These are phyloP conservation scores for Furcasterigmium furcatum DNA, from an alignment of 2,329 filamentous ascomycete species.

Conservation along the genomic window DNA sequence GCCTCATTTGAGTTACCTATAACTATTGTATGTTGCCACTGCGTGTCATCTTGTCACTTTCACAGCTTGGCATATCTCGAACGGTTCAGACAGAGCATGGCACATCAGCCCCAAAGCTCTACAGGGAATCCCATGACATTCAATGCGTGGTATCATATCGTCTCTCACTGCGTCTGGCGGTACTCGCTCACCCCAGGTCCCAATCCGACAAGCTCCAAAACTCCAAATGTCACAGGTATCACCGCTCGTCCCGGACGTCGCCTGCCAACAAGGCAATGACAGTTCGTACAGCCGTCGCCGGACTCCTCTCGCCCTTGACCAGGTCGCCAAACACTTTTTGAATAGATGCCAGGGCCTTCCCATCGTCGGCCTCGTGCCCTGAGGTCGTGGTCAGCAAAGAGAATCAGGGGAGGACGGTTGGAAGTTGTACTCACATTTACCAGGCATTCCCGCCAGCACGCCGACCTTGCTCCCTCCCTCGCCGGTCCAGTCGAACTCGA, in stretches of 20 bases:
- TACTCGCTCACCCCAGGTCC: no score
- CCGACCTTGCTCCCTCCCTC: conserved; percentile 60
- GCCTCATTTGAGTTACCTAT: no score
- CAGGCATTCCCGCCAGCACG: conserved; percentile 54
- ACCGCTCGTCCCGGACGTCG: conserved; percentile 18
- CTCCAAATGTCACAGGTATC: background rate
- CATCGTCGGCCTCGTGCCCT: conserved; percentile 60
- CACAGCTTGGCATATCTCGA: no score
- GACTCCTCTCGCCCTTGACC: conserved; percentile 50
- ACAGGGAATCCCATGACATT: background rate
- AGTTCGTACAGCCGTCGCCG: conserved; percentile 53
- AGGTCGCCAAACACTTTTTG: conserved; percentile 59
- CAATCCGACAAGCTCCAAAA: no score
- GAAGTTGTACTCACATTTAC: conserved; percentile 53
- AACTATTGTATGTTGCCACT: no score
- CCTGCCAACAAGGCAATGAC: conserved; percentile 58
- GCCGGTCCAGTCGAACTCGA: conserved; percentile 70
- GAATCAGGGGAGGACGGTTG: no score
- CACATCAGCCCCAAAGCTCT: no score
- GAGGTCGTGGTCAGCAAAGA: conserved; percentile 10
- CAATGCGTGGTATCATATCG: background rate
- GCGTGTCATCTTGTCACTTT: no score
- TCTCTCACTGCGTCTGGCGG: no score
- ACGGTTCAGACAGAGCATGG: no score
- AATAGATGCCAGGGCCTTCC: conserved; percentile 53